These are phyloP conservation scores for Apiotrichum siamense DNA, from an alignment of 1,284 basidiomycete genomes.

Conservation along the genomic window DNA sequence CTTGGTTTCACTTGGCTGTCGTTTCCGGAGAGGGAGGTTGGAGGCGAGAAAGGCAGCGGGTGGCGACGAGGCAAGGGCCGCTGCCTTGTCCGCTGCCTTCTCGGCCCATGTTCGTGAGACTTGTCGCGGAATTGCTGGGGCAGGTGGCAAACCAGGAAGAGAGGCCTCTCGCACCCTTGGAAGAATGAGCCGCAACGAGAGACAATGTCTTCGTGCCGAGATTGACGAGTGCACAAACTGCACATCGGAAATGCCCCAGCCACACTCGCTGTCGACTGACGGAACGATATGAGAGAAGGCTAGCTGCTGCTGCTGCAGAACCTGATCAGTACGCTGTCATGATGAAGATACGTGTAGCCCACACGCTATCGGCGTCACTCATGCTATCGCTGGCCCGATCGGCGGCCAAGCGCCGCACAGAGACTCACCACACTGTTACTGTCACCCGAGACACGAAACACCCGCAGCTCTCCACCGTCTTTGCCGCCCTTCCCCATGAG, in stretches of 20 bases:
- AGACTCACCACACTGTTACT: neutral
- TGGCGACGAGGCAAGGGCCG: neutral
- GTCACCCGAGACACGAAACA: slow-evolving; percentile 1
- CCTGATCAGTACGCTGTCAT: neutral
- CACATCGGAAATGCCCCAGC: slow-evolving; percentile 11
- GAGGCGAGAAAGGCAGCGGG: neutral
- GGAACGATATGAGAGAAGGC: slow-evolving; percentile 6
- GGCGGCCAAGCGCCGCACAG: neutral
- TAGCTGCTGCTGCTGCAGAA: slow-evolving; percentile 1
- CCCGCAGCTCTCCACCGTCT: slow-evolving; percentile 12
- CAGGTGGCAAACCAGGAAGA: too few relatives aligned
- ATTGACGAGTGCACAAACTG: slow-evolving; percentile 17
- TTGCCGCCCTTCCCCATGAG: slow-evolving; percentile 11
- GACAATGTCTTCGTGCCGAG: neutral
- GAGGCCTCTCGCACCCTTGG: neutral
- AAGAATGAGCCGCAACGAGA: slow-evolving; percentile 6
- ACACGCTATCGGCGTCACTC: too few relatives aligned
- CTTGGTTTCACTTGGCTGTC: slow-evolving; percentile 5
- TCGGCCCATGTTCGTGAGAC: neutral
- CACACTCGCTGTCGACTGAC: neutral
- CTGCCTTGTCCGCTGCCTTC: neutral
- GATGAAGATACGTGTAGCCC: too few relatives aligned
- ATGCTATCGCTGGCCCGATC: neutral
- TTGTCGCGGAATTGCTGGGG: neutral
- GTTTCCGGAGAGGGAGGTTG: neutral